Evolutionary conservation across 257 asterid species (phyloP).

Genomic region (Solanum tacnaense): DNA sequence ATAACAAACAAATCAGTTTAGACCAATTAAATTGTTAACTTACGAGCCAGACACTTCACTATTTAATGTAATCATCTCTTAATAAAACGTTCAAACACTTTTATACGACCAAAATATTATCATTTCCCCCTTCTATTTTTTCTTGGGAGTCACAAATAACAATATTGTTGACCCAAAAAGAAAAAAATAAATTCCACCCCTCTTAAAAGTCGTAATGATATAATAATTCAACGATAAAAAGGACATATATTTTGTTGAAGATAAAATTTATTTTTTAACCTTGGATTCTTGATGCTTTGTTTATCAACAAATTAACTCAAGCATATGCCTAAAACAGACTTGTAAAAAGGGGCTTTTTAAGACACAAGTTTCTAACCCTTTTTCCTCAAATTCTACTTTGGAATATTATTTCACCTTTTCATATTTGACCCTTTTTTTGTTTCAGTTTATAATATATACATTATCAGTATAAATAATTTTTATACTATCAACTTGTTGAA

Average conservation of each 20-base stretch:
- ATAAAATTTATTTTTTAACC: background rate
- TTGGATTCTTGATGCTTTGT: slow-evolving; percentile 19
- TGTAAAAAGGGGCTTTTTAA: slow-evolving; percentile 14
- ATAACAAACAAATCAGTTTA: background rate
- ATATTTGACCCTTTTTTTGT: background rate
- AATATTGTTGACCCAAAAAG: slow-evolving; percentile 1
- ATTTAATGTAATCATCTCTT: background rate
- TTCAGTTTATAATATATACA: background rate
- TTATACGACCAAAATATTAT: background rate
- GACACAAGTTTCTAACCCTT: slow-evolving; percentile 27
- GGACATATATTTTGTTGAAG: background rate
- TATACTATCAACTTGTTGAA: background rate
- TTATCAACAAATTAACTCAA: background rate
- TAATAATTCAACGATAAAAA: slow-evolving; percentile 14
- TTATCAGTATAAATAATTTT: background rate
- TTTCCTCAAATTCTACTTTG: slow-evolving; percentile 28
- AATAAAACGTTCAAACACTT: background rate
- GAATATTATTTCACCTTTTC: slow-evolving; percentile 10
- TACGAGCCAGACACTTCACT: background rate
- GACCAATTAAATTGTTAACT: background rate
- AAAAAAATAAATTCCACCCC: background rate
- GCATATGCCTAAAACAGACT: slow-evolving; percentile 13
- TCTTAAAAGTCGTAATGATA: background rate
- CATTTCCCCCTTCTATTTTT: background rate
- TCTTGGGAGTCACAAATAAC: background rate